Percentiles rank a stretch among this genome's conserved stretches.
Evolutionary conservation across 352 stramenopile species (phyloP).

Genomic region (Globisporangium lucens): DNA sequence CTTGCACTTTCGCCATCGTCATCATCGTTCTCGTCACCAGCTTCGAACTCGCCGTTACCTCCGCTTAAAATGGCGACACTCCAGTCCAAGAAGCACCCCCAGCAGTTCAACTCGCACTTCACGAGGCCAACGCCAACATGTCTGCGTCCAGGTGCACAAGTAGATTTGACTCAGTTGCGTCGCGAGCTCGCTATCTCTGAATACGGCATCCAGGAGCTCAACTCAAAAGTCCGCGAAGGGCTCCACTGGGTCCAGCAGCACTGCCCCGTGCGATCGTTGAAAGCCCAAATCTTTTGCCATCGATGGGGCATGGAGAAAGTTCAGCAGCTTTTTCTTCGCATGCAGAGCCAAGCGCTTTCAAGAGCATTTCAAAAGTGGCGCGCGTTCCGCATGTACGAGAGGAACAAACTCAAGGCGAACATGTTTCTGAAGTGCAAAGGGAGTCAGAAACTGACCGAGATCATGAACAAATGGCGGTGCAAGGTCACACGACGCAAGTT

Average conservation of each 20-base stretch:
- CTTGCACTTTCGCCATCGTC: background rate
- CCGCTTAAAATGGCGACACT: conserved; percentile 53
- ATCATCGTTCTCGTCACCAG: conserved; percentile 10
- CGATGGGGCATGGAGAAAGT: conserved; percentile 85
- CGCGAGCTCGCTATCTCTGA: conserved; percentile 78
- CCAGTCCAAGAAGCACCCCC: conserved; percentile 44
- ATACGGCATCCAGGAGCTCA: conserved; percentile 72
- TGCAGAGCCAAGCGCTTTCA: conserved; percentile 68
- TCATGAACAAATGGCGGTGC: conserved; percentile 65
- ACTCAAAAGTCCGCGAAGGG: conserved; percentile 69
- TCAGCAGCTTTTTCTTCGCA: conserved; percentile 60
- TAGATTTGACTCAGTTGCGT: conserved; percentile 57
- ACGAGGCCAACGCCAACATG: conserved; percentile 53
- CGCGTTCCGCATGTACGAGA: conserved; percentile 60
- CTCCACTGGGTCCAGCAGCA: conserved; percentile 86
- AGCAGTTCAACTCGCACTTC: conserved; percentile 43
- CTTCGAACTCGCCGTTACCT: conserved; percentile 32
- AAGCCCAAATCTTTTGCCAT: conserved; percentile 83
- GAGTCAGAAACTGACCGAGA: conserved; percentile 57
- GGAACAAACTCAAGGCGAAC: conserved; percentile 76
- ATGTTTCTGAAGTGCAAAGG: conserved; percentile 85
- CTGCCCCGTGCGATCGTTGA: conserved; percentile 75
- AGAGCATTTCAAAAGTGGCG: conserved; percentile 70
- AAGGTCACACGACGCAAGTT: conserved; percentile 49
- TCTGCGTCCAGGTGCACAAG: conserved; percentile 43